Percentiles rank a stretch among this genome's conserved stretches.
phyloP scores from a whole-genome alignment of 2,329 filamentous ascomycete species.

The Sphaceloma murrayae region DNA sequence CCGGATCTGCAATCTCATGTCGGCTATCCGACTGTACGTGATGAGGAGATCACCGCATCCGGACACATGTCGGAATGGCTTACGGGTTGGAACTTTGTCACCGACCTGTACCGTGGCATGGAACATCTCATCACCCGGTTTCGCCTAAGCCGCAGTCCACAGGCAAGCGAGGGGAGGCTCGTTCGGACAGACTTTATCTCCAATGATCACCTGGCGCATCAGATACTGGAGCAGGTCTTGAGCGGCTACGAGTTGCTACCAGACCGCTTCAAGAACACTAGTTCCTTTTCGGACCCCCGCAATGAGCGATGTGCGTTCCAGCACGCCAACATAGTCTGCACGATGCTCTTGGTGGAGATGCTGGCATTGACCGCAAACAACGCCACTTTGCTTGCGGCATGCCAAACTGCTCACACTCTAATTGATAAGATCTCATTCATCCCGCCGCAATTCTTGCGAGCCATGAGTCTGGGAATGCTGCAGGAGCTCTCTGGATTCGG shows the following conservation, averaged over 20 bases:
- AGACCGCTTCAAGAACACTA: conserved; percentile 24
- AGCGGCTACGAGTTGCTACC: conserved; percentile 24
- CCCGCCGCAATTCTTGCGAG: conserved; percentile 37
- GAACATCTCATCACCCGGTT: conserved; percentile 33
- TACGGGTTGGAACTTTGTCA: conserved; percentile 48
- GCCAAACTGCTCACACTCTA: conserved; percentile 38
- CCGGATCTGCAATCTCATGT: conserved; percentile 39
- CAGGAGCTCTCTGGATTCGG: conserved; percentile 43
- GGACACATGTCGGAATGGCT: conserved; percentile 35
- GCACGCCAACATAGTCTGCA: conserved; percentile 43
- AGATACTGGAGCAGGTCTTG: neutral
- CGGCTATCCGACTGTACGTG: conserved; percentile 37
- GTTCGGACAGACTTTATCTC: conserved; percentile 9
- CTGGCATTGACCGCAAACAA: conserved; percentile 28
- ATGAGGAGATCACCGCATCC: conserved; percentile 30
- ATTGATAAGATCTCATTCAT: conserved; percentile 37
- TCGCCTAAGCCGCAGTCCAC: conserved; percentile 3
- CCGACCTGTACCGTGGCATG: conserved; percentile 45
- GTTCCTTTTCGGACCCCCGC: conserved; percentile 23
- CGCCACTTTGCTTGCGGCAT: conserved; percentile 34
- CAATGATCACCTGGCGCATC: neutral
- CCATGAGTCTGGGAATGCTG: conserved; percentile 41
- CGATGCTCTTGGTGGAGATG: conserved; percentile 41
- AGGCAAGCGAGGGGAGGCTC: conserved; percentile 3
- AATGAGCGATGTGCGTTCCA: conserved; percentile 40